These are phyloP conservation scores for Pseudofabraea citricarpa DNA, from an alignment of 2,329 filamentous ascomycete species.

Conservation along the genomic window DNA sequence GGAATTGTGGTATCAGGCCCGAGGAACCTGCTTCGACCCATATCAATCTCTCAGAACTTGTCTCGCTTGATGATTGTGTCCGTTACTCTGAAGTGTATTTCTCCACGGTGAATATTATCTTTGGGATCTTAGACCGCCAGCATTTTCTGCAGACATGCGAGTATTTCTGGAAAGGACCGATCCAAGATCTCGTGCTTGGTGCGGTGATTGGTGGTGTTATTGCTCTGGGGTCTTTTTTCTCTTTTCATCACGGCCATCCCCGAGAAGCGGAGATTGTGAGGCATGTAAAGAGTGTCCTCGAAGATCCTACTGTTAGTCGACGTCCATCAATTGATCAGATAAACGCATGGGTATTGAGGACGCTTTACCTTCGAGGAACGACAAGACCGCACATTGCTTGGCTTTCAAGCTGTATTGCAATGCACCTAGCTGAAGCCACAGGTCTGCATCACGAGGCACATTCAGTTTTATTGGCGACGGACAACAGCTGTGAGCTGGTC, in stretches of 20 bases:
- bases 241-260: constrained; percentile 9
- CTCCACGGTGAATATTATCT: constrained; percentile 26
- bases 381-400: constrained; percentile 21
- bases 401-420: constrained; percentile 18
- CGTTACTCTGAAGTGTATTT: constrained; percentile 26
- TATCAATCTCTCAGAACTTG: constrained; percentile 16
- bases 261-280: constrained; percentile 23
- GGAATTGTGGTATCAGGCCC: constrained; percentile 27
- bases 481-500: background rate
- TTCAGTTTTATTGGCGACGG: constrained; percentile 15
- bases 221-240: constrained; percentile 29
- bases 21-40: constrained; percentile 22
- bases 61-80: constrained; percentile 22
- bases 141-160: constrained; percentile 17
- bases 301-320: constrained; percentile 15
- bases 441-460: constrained; percentile 26
- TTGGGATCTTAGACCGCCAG: constrained; percentile 27
- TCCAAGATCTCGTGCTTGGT: constrained; percentile 25
- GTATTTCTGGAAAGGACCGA: constrained; percentile 26
- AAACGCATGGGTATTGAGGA: constrained; percentile 19
- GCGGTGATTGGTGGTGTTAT: constrained; percentile 27
- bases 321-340: constrained; percentile 16
- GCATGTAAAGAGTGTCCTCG: constrained; percentile 19
- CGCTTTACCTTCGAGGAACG: constrained; percentile 23
- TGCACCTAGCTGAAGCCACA: constrained; percentile 24